A percentile compares a stretch with the other conserved stretches of the same genome.
These are phyloP conservation scores for Penicillium fimorum DNA, from an alignment of 495 filamentous ascomycete genomes.

Conservation along the genomic window DNA sequence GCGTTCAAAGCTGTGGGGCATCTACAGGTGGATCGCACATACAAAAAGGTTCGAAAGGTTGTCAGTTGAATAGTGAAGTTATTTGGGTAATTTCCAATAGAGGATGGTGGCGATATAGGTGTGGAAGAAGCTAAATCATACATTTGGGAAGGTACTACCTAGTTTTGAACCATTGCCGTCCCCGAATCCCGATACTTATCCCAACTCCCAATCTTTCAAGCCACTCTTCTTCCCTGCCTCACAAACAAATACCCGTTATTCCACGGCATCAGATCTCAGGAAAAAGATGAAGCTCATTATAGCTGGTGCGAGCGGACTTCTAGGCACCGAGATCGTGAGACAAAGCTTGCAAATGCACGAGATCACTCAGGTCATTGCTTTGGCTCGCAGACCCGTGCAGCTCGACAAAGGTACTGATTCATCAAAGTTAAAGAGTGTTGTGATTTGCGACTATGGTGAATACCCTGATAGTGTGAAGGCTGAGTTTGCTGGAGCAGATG, in stretches of 20 bases:
- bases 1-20: no score
- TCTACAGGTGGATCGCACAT: no score
- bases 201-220: no score
- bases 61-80: no score
- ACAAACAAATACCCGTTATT: not conserved
- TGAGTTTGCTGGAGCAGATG: conserved; percentile 47
- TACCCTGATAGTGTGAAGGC: conserved; percentile 41
- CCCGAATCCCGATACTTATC: no score
- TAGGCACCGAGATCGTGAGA: conserved; percentile 45
- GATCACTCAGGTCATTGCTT: conserved; percentile 43
- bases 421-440: conserved; percentile 42
- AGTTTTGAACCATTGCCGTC: no score
- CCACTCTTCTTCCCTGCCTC: not conserved
- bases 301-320: conserved; percentile 48
- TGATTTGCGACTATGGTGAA: conserved; percentile 39
- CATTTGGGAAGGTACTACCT: no score
- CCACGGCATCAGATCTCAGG: not conserved
- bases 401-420: conserved; percentile 23
- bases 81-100: no score
- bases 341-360: conserved; percentile 37
- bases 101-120: no score
- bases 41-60: no score
- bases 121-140: no score
- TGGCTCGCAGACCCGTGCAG: conserved; percentile 39
- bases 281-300: conserved; percentile 53